phyloP scores from a whole-genome alignment of 352 stramenopile species.

The Phytophthora cryptogea region DNA sequence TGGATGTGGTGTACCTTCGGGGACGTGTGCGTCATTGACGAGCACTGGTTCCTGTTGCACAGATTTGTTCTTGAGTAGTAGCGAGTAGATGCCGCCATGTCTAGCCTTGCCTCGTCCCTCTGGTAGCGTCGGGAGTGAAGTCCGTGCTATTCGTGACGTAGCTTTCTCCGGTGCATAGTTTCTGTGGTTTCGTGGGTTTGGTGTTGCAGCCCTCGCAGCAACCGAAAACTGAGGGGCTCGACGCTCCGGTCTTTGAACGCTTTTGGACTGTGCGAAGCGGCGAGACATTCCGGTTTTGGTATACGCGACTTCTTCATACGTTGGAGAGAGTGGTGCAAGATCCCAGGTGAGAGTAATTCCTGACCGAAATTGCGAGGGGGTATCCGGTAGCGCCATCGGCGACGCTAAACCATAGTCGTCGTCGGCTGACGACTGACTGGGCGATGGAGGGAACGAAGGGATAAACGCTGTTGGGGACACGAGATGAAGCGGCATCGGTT shows the following conservation, averaged over 20 bases:
- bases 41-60: constrained; percentile 57
- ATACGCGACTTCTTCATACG: constrained; percentile 17
- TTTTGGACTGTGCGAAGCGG: constrained; percentile 21
- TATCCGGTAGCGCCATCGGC: constrained; percentile 58
- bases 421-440: constrained; percentile 34
- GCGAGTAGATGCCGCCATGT: constrained; percentile 80
- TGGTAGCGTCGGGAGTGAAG: constrained; percentile 21
- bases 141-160: constrained; percentile 19
- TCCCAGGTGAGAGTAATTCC: constrained; percentile 31
- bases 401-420: constrained; percentile 74
- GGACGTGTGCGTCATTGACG: constrained; percentile 49
- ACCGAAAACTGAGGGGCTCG: constrained; percentile 11
- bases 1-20: constrained; percentile 9
- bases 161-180: constrained; percentile 19
- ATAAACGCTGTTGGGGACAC: constrained; percentile 49
- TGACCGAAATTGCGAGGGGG: constrained; percentile 27
- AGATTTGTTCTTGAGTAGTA: constrained; percentile 68
- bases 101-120: constrained; percentile 60
- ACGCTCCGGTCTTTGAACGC: constrained; percentile 29
- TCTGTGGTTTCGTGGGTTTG: constrained; percentile 27
- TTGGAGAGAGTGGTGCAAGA: constrained; percentile 25
- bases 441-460: constrained; percentile 43
- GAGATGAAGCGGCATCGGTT: constrained; percentile 34
- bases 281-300: constrained; percentile 17
- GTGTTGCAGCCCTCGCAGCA: constrained; percentile 22